Percentiles rank a stretch among this genome's conserved stretches.
Conservation (phyloP, 1,139 yeast species). For the Spathaspora sp. region DNA sequence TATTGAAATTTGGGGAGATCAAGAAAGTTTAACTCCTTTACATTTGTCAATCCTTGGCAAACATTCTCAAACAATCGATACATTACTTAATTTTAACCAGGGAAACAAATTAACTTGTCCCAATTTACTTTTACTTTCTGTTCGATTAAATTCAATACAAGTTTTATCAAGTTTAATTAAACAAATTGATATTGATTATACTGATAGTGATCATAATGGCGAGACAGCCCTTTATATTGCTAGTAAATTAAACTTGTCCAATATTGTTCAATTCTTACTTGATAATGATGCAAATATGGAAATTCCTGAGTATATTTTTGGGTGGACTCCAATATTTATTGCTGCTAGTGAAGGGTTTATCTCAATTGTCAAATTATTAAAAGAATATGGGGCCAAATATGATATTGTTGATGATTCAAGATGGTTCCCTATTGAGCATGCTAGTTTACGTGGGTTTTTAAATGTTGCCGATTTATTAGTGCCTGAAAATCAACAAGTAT, state of each 20-base stretch:
- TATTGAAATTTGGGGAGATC: slow-evolving; percentile 71
- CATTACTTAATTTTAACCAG: slow-evolving; percentile 50
- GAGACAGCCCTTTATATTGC: slow-evolving; percentile 87
- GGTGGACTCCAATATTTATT: slow-evolving; percentile 93
- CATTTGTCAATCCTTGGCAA: slow-evolving; percentile 81
- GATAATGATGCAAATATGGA: slow-evolving; percentile 65
- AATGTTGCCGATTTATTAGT: slow-evolving; percentile 60
- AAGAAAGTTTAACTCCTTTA: slow-evolving; percentile 78
- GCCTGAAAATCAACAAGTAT: slow-evolving; percentile 39
- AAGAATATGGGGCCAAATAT: slow-evolving; percentile 52
- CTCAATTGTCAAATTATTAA: slow-evolving; percentile 56
- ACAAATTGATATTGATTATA: slow-evolving; percentile 61
- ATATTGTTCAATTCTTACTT: slow-evolving; percentile 58
- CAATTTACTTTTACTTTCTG: slow-evolving; percentile 64
- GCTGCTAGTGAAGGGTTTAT: slow-evolving; percentile 85
- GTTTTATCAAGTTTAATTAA: slow-evolving; percentile 56
- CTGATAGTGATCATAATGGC: slow-evolving; percentile 56
- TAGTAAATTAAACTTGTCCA: slow-evolving; percentile 57
- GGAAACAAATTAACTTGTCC: slow-evolving; percentile 41
- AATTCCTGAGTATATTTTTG: slow-evolving; percentile 73
- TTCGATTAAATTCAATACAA: slow-evolving; percentile 61
- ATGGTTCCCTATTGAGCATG: slow-evolving; percentile 97
- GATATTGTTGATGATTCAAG: slow-evolving; percentile 79
- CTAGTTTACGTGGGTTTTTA: slow-evolving; percentile 86
- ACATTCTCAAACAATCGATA: slow-evolving; percentile 75